phyloP scores from a whole-genome alignment of 2,329 filamentous ascomycete genomes.

The Colletotrichum cereale region DNA sequence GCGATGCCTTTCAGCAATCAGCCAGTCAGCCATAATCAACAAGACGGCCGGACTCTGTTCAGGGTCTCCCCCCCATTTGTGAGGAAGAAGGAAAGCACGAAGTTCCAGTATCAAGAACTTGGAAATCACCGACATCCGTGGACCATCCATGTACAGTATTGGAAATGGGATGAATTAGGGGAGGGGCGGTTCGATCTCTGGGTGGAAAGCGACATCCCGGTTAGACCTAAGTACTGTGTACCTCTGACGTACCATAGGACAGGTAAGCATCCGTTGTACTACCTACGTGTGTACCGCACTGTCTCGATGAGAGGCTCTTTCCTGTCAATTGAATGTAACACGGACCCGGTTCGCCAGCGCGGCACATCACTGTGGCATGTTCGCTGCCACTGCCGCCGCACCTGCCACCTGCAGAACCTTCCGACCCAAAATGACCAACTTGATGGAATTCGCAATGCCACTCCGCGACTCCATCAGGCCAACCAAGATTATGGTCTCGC shows the following conservation, averaged over 20 bases:
- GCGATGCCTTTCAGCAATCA: conserved; percentile 22
- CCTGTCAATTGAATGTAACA: conserved; percentile 9
- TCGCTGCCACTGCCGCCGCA: background rate
- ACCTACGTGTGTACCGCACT: too few relatives aligned
- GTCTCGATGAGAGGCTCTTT: too few relatives aligned
- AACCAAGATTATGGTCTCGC: background rate
- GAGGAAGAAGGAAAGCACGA: background rate
- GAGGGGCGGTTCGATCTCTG: background rate
- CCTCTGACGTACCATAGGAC: too few relatives aligned
- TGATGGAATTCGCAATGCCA: background rate
- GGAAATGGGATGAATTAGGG: background rate
- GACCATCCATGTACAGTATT: background rate
- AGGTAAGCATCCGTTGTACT: too few relatives aligned
- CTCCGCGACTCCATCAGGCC: background rate
- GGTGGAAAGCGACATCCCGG: conserved; percentile 19
- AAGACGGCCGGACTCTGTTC: conserved; percentile 7
- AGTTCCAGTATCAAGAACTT: conserved; percentile 1
- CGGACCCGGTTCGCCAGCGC: background rate
- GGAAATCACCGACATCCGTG: conserved; percentile 4
- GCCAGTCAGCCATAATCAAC: conserved; percentile 1
- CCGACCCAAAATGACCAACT: background rate
- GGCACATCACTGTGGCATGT: background rate
- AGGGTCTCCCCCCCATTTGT: conserved; percentile 28
- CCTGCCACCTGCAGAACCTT: conserved; percentile 2
- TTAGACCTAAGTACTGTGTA: background rate